These are phyloP conservation scores for Termitomyces sp. DNA, from an alignment of 768 basidiomycete genomes.

Conservation along the genomic window DNA sequence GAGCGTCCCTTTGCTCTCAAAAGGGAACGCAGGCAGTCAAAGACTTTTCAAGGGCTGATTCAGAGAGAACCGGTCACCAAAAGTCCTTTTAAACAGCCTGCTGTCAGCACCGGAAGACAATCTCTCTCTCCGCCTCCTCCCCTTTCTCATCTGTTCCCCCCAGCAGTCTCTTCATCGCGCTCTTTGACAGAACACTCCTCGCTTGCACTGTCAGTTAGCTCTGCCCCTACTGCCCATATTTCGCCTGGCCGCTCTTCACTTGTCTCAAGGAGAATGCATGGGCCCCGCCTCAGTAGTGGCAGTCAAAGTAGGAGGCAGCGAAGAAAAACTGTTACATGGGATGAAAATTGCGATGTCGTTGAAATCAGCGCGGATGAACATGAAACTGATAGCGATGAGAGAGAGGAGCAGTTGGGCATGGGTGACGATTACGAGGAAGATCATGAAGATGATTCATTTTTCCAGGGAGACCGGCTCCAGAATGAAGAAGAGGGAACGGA, in stretches of 20 bases:
- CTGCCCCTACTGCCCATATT: conserved; percentile 22
- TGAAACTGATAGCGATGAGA: conserved; percentile 23
- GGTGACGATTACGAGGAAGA: conserved; percentile 22
- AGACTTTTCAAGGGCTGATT: conserved; percentile 64
- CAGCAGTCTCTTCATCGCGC: conserved; percentile 4
- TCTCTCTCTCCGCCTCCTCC: neutral
- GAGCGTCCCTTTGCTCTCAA: conserved; percentile 67
- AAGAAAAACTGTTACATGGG: conserved; percentile 76
- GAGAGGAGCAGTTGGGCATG: conserved; percentile 20
- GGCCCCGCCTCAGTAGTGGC: conserved; percentile 58
- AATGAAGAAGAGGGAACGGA: conserved; percentile 19
- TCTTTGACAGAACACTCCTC: conserved; percentile 5
- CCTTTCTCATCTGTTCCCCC: conserved; percentile 2
- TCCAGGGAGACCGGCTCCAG: conserved; percentile 24
- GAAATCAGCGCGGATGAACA: conserved; percentile 63
- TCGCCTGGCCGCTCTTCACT: conserved; percentile 64
- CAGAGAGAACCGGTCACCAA: conserved; percentile 76
- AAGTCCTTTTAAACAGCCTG: conserved; percentile 63
- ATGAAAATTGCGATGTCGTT: conserved; percentile 75
- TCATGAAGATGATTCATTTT: conserved; percentile 40
- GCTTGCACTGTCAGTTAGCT: conserved; percentile 21
- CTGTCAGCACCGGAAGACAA: conserved; percentile 20
- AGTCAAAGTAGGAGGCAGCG: conserved; percentile 38
- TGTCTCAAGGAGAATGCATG: conserved; percentile 68
- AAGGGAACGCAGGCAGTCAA: conserved; percentile 69